Evolutionary conservation across 495 filamentous ascomycete species (phyloP), one percentile per base, ranked within the genome.

Genomic region (Patellaria atrata): DNA sequence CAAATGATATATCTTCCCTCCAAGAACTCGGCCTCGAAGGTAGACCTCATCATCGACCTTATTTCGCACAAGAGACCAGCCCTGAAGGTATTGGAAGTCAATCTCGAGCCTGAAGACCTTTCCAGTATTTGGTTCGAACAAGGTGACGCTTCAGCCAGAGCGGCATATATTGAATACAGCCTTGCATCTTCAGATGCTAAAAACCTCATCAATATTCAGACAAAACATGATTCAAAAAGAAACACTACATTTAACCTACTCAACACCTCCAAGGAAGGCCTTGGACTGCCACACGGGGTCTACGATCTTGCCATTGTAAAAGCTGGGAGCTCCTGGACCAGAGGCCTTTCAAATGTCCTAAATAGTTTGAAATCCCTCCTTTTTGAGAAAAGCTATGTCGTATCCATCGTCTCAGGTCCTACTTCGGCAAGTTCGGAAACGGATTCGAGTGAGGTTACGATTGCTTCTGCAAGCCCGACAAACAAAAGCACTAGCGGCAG

Each of bases 41-140:
- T 25, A 6, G 30, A 45, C 21, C 7, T 38, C 8, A 8, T 55
- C 15, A 34, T 56, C 4, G 54, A 57, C 30, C 9, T 41, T 4
- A 18, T 41, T 13, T 46, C 53, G 1, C 48, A 58, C 27, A 60
- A 57, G 29, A 52, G 34, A 12, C 55, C 57, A 3, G 22, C 4
- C 8, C 29, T 58, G 4, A 44, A 33, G 17, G 41, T 58, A 11
- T n/a, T 58, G 8, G 55, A 58, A 32, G 22, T 54, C 15, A 48
- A 43, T 11, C 23, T 44, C 16, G 35, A 38, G 12, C 16, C 32
- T 5, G 16, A 9, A 26, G 25, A 26, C 14, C 19, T 29, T 4
- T 20, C 33, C 14, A 2, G 8, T 19, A 21, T 33, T 34, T 31
- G 33, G 34, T 31, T 26, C 19, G 14, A 33, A 16, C 26, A 30